A percentile compares a stretch with the other conserved stretches of the same genome.
phyloP scores from a whole-genome alignment of 768 basidiomycete species.

The Hebeloma cylindrosporum region DNA sequence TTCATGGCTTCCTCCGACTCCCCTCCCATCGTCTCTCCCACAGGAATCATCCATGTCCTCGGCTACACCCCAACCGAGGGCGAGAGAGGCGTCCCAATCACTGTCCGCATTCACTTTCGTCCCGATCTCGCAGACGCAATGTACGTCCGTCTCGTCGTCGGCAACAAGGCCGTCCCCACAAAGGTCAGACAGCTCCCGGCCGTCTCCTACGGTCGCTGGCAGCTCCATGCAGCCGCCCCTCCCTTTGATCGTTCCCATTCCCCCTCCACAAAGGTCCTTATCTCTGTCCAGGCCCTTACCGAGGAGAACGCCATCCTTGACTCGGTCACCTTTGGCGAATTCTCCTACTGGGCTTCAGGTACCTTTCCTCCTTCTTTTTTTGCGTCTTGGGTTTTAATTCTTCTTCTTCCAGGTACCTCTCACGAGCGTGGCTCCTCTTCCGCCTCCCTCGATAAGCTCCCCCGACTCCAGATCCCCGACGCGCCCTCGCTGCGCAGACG shows the following conservation, averaged over 20 bases:
- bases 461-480: slow-evolving; percentile 34
- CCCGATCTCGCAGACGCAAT: slow-evolving; percentile 50
- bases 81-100: slow-evolving; percentile 58
- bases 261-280: slow-evolving; percentile 43
- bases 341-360: slow-evolving; percentile 60
- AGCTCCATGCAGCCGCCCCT: slow-evolving; percentile 64
- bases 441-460: slow-evolving; percentile 23
- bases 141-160: slow-evolving; percentile 75
- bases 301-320: slow-evolving; percentile 56
- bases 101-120: slow-evolving; percentile 62
- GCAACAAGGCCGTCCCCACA: slow-evolving; percentile 64
- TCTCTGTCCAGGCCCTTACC: slow-evolving; percentile 65
- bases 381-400: slow-evolving; percentile 5
- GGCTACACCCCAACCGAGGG: slow-evolving; percentile 68
- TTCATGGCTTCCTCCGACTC: slow-evolving; percentile 18
- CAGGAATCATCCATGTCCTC: slow-evolving; percentile 61
- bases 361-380: slow-evolving; percentile 11
- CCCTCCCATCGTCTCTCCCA: slow-evolving; percentile 42
- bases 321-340: slow-evolving; percentile 68
- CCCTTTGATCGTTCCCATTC: slow-evolving; percentile 45
- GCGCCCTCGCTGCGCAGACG: slow-evolving; percentile 37
- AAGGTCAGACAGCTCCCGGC: slow-evolving; percentile 56
- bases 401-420: slow-evolving; percentile 13
- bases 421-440: slow-evolving; percentile 18
- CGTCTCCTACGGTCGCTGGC: slow-evolving; percentile 54